These are phyloP conservation scores for Penicillium fimorum DNA, from an alignment of 495 filamentous ascomycete species.

Conservation along the genomic window DNA sequence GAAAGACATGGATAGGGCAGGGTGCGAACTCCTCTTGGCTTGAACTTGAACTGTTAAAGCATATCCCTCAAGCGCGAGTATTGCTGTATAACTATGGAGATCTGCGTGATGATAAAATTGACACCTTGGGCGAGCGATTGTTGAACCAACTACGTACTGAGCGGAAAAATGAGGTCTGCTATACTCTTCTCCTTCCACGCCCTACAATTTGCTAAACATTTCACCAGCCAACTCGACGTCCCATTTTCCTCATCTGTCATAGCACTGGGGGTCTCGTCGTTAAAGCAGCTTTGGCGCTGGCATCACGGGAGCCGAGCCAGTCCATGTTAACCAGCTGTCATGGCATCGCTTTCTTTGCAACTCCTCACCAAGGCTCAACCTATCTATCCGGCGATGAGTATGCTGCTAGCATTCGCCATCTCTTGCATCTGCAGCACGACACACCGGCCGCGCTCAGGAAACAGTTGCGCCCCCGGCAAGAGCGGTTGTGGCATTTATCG, in stretches of 20 bases:
- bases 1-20: slow-evolving; percentile 34
- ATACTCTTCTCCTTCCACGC: neutral
- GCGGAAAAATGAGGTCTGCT: slow-evolving; percentile 21
- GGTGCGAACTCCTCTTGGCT: slow-evolving; percentile 28
- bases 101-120: slow-evolving; percentile 46
- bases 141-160: slow-evolving; percentile 45
- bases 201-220: neutral
- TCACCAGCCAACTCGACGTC: slow-evolving; percentile 35
- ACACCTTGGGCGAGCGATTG: slow-evolving; percentile 50
- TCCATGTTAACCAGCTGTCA: slow-evolving; percentile 57
- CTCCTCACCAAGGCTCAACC: slow-evolving; percentile 64
- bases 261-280: slow-evolving; percentile 63
- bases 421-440: slow-evolving; percentile 54
- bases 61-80: slow-evolving; percentile 47
- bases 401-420: slow-evolving; percentile 50
- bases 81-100: slow-evolving; percentile 56
- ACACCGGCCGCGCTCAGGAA: slow-evolving; percentile 50
- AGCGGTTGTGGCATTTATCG: slow-evolving; percentile 47
- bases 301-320: slow-evolving; percentile 38
- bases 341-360: slow-evolving; percentile 59
- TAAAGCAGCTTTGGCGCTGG: slow-evolving; percentile 55
- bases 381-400: slow-evolving; percentile 60
- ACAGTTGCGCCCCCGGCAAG: slow-evolving; percentile 50
- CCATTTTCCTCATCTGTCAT: slow-evolving; percentile 63
- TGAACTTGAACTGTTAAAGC: slow-evolving; percentile 22